Percentiles rank a stretch among this genome's conserved stretches.
phyloP scores from a whole-genome alignment of 352 stramenopile species.

The Elongisporangium undulatum region DNA sequence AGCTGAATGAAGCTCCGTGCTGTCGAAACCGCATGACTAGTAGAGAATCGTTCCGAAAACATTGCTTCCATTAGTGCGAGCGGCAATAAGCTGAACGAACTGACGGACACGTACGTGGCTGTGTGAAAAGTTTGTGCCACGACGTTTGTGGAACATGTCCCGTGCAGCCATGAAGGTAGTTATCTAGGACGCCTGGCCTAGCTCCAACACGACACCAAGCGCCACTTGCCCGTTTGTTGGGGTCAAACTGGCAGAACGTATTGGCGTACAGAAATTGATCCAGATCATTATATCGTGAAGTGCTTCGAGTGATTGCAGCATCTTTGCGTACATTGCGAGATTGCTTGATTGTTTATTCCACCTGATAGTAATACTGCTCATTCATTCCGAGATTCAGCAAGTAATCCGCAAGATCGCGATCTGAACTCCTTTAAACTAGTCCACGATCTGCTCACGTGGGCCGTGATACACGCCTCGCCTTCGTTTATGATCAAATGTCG shows the following conservation, averaged over 20 bases:
- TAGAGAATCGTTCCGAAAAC: slow-evolving; percentile 72
- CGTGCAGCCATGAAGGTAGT: too few relatives aligned
- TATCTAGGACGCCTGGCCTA: too few relatives aligned
- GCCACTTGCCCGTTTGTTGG: too few relatives aligned
- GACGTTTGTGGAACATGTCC: too few relatives aligned
- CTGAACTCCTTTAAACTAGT: slow-evolving; percentile 63
- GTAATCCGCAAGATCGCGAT: slow-evolving; percentile 26
- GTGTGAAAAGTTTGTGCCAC: too few relatives aligned
- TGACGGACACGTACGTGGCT: too few relatives aligned
- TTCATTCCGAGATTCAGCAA: slow-evolving; percentile 24
- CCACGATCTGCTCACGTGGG: slow-evolving; percentile 39
- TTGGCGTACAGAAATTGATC: slow-evolving; percentile 16
- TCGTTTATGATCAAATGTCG: slow-evolving; percentile 84
- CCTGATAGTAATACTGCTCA: slow-evolving; percentile 24
- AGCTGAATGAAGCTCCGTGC: slow-evolving; percentile 49
- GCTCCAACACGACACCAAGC: too few relatives aligned
- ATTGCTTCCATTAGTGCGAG: slow-evolving; percentile 41
- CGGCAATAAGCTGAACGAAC: too few relatives aligned
- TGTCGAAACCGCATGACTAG: slow-evolving; percentile 59
- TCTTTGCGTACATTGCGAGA: slow-evolving; percentile 30
- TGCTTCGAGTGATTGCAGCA: too few relatives aligned
- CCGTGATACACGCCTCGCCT: slow-evolving; percentile 80
- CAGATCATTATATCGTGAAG: slow-evolving; percentile 9
- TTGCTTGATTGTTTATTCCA: slow-evolving; percentile 29
- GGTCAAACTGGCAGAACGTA: slow-evolving; percentile 21